Conservation (phyloP, 1,139 yeast species). For the Magnusiomyces ingens region DNA sequence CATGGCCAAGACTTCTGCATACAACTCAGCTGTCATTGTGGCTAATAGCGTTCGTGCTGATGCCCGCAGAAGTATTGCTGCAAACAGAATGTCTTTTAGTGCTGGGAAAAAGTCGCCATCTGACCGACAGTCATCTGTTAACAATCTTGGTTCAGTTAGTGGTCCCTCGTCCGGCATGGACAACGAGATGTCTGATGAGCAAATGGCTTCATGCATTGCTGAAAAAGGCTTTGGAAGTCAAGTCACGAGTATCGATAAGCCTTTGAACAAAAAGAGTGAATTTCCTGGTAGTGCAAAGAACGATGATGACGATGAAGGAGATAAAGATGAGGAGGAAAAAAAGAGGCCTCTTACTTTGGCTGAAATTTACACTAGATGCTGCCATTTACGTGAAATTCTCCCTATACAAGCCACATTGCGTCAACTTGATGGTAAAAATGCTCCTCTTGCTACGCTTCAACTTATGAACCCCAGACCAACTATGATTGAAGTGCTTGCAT, state of each 20-base stretch:
- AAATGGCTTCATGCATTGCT: no score
- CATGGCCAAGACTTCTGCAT: constrained; percentile 30
- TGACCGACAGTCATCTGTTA: no score
- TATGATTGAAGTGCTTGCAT: constrained; percentile 77
- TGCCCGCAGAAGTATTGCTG: not conserved
- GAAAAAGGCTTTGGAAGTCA: not conserved
- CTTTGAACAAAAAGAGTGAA: constrained; percentile 13
- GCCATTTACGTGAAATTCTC: constrained; percentile 83
- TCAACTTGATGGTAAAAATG: constrained; percentile 68
- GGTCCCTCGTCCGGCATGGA: not conserved
- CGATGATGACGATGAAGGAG: not conserved
- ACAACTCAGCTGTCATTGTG: constrained; percentile 30
- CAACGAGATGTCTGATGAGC: not conserved
- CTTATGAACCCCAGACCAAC: constrained; percentile 89
- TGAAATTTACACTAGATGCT: constrained; percentile 79
- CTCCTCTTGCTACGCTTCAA: constrained; percentile 70
- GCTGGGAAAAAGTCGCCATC: constrained; percentile 17
- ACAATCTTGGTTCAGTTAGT: not conserved
- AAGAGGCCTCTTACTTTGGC: constrained; percentile 45
- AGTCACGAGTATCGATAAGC: constrained; percentile 20
- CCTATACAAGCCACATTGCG: constrained; percentile 89
- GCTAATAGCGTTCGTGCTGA: constrained; percentile 24
- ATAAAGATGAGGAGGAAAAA: constrained; percentile 26
- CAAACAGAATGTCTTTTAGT: not conserved
- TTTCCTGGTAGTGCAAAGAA: not conserved